Conservation (phyloP, 257 asterid genomes). For the Paulownia fortunei region DNA sequence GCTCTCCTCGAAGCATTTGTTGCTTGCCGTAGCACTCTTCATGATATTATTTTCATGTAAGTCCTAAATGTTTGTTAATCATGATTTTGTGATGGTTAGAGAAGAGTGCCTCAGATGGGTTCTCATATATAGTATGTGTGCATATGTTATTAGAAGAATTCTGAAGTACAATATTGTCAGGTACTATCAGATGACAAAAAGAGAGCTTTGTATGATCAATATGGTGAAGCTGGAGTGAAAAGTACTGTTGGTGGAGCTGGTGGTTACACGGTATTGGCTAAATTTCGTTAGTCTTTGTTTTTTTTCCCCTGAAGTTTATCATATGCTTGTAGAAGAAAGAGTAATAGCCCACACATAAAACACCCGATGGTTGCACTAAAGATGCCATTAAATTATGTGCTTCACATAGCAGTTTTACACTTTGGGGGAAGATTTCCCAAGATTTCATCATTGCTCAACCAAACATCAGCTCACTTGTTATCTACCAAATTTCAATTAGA, state of each 20-base stretch:
- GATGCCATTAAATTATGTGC: constrained; percentile 3
- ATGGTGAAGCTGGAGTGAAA: constrained; percentile 98
- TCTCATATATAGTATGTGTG: constrained; percentile 16
- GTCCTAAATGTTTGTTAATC: constrained; percentile 12
- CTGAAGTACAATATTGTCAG: constrained; percentile 73
- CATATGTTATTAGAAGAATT: constrained; percentile 29
- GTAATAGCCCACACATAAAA: constrained; percentile 1
- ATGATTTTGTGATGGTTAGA: not conserved
- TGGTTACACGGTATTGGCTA: constrained; percentile 78
- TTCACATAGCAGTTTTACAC: constrained; percentile 18
- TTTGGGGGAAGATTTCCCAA: constrained; percentile 2
- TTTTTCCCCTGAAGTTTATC: constrained; percentile 1
- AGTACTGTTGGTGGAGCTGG: constrained; percentile 87
- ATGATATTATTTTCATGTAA: constrained; percentile 9
- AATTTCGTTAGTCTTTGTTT: not conserved
- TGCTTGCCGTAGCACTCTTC: constrained; percentile 12
- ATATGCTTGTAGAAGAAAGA: constrained; percentile 22
- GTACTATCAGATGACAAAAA: constrained; percentile 98
- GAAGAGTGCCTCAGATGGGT: constrained; percentile 25
- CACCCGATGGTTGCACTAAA: constrained; percentile 5
- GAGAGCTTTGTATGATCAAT: constrained; percentile 93
- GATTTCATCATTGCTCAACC: constrained; percentile 13
- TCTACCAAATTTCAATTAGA: not conserved
- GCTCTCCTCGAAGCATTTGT: constrained; percentile 18
- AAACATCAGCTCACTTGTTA: not conserved